A percentile compares a stretch with the other conserved stretches of the same genome.
These are phyloP conservation scores for Chenopodium suecicum DNA, from an alignment of 148 eudicot species.

Conservation along the genomic window DNA sequence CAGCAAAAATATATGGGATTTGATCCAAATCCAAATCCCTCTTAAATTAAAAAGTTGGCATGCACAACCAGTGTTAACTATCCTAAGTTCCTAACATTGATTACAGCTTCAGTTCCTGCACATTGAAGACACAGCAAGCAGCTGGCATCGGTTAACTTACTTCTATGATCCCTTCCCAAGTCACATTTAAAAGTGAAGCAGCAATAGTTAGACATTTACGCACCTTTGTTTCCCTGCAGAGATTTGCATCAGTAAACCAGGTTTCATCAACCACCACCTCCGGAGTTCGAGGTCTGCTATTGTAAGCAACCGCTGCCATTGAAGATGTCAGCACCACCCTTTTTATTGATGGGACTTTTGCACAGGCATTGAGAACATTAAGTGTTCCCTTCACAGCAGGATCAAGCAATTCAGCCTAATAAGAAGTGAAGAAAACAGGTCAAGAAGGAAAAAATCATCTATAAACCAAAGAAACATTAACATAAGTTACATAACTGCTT, in stretches of 20 bases:
- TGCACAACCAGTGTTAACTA: no score
- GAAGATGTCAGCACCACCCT: conserved; percentile 61
- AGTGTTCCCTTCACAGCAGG: conserved; percentile 66
- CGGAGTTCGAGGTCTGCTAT: conserved; percentile 33
- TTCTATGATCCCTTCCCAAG: neutral
- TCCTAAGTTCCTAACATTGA: neutral
- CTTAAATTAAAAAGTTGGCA: no score
- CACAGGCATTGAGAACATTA: conserved; percentile 52
- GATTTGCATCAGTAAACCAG: conserved; percentile 43
- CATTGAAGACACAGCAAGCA: neutral
- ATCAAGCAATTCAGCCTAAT: conserved; percentile 49
- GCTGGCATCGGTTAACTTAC: neutral
- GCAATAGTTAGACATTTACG: neutral
- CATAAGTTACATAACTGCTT: neutral
- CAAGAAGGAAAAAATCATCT: neutral
- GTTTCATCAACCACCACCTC: conserved; percentile 52
- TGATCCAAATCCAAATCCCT: no score
- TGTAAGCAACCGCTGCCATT: conserved; percentile 42
- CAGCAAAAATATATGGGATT: neutral
- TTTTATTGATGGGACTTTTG: conserved; percentile 41
- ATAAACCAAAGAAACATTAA: neutral
- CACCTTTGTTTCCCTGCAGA: conserved; percentile 44
- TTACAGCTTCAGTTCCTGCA: neutral
- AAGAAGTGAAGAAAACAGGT: neutral
- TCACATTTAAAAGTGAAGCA: neutral